Evolutionary conservation across 2,329 filamentous ascomycete genomes (phyloP).

Genomic region (Dichotomopilus funicola): DNA sequence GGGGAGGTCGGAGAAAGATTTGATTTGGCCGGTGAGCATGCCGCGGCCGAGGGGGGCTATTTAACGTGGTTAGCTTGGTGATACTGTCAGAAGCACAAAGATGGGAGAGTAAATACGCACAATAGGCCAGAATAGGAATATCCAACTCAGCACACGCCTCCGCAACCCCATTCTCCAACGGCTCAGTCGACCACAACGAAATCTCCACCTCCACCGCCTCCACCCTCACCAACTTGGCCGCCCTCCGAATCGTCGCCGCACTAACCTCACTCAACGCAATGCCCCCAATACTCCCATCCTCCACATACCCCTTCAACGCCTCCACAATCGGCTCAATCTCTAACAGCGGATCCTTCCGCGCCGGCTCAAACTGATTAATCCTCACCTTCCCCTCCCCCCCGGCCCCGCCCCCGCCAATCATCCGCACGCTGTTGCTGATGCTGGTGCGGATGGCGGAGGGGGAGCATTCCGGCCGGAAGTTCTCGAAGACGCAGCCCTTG

Average conservation of each 20-base stretch:
- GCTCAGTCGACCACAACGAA: constrained; percentile 33
- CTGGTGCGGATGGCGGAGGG: constrained; percentile 42
- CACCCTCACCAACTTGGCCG: constrained; percentile 34
- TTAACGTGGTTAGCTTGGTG: not conserved
- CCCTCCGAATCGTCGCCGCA: constrained; percentile 35
- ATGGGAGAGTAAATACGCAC: constrained; percentile 26
- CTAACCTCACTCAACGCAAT: constrained; percentile 39
- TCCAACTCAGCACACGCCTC: constrained; percentile 52
- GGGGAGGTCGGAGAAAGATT: constrained; percentile 47
- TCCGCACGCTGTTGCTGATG: constrained; percentile 41
- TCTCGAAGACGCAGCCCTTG: constrained; percentile 43
- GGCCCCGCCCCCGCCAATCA: constrained; percentile 21
- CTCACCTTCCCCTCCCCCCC: constrained; percentile 11
- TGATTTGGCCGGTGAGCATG: constrained; percentile 49
- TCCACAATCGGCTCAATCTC: constrained; percentile 40
- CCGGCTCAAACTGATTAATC: constrained; percentile 50
- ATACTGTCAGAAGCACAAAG: too few relatives aligned
- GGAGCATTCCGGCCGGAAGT: constrained; percentile 35
- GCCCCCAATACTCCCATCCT: constrained; percentile 38
- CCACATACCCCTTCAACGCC: constrained; percentile 33
- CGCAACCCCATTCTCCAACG: constrained; percentile 33
- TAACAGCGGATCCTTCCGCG: constrained; percentile 34
- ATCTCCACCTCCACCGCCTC: constrained; percentile 43
- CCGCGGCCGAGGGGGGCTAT: constrained; percentile 41
- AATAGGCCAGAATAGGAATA: constrained; percentile 68